phyloP scores from a whole-genome alignment of 1,284 basidiomycete species.

The Sanguinoderma infundibulare region DNA sequence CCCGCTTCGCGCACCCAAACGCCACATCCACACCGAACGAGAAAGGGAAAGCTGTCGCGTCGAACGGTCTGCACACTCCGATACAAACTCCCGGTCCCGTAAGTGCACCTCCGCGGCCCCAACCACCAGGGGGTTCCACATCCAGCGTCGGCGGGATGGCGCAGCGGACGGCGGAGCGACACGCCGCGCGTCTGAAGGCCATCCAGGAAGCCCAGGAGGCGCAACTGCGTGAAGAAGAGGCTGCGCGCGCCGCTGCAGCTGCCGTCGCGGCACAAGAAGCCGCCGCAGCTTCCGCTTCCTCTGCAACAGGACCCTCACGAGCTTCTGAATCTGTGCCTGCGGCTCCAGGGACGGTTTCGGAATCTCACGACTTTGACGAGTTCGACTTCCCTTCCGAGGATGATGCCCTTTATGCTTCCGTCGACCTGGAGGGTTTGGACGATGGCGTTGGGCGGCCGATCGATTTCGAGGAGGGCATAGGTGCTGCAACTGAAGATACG shows the following conservation, averaged over 20 bases:
- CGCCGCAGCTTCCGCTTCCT: too few species aligned
- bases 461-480: constrained; percentile 49
- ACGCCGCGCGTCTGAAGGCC: constrained; percentile 22
- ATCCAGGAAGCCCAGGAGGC: constrained; percentile 23
- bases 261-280: too few species aligned
- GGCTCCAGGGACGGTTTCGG: neutral
- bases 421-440: constrained; percentile 61
- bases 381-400: constrained; percentile 66
- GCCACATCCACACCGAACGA: constrained; percentile 25
- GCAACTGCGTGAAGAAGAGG: constrained; percentile 12
- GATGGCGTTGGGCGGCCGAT: constrained; percentile 43
- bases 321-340: neutral
- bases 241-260: constrained; percentile 2
- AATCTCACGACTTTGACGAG: constrained; percentile 41
- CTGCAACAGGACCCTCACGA: neutral
- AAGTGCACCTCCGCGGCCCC: too few species aligned
- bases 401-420: constrained; percentile 60
- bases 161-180: constrained; percentile 16
- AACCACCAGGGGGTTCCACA: neutral
- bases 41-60: constrained; percentile 22
- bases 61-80: constrained; percentile 19
- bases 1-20: constrained; percentile 1
- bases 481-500: constrained; percentile 14
- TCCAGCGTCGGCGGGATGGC: constrained; percentile 15
- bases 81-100: constrained; percentile 9